Evolutionary conservation across 768 basidiomycete genomes (phyloP), one percentile per base, ranked within the genome.

Genomic region (Phylloporus scabripes): DNA sequence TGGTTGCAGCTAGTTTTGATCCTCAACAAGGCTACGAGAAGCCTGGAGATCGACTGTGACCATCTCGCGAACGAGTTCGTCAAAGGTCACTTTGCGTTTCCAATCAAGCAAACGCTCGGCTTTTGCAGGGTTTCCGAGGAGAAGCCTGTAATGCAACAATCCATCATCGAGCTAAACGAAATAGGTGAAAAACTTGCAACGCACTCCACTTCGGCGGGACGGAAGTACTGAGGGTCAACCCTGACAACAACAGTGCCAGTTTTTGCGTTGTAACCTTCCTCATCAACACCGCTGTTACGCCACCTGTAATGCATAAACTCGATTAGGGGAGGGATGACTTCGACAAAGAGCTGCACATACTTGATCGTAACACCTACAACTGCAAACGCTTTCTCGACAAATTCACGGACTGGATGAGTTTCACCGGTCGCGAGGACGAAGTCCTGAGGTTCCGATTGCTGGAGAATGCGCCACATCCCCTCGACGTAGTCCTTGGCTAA

Each of bases 401-500:
- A 96, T 70, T 97, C 92, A 49, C 90, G 83, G 23, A 98, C 94
- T 34, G 82, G 82, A 68, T 98, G 94, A 26, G 92, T 97, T 75
- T 98, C 95, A 24, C 92, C 92, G 1, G 92, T 96, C 0, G 93
- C 92, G 40, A 96, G 87, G 46, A 96, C 92, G 60, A 89, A 98
- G 70, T 98, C 94, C 9, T 92, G 82, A 1, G 94, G 72, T 18
- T 60, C 52, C 7, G 83, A 74, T 68, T 95, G 92, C 68, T 98
- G 94, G 39, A 97, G 82, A 82, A 98, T 92, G 62, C 78, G 77
- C 92, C 93, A 96, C 94, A 96, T 96, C 34, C 94, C 94, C 70
- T 97, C 94, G 9, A 96, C 87, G 65, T 95, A 96, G 66, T 92
- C 88, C 51, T 80, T 82, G 43, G 87, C 87, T 89, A 51, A 18